A percentile compares a stretch with the other conserved stretches of the same genome.
Conservation (phyloP, 805 yeast genomes). For the Saccharomycopsis guyanensis region DNA sequence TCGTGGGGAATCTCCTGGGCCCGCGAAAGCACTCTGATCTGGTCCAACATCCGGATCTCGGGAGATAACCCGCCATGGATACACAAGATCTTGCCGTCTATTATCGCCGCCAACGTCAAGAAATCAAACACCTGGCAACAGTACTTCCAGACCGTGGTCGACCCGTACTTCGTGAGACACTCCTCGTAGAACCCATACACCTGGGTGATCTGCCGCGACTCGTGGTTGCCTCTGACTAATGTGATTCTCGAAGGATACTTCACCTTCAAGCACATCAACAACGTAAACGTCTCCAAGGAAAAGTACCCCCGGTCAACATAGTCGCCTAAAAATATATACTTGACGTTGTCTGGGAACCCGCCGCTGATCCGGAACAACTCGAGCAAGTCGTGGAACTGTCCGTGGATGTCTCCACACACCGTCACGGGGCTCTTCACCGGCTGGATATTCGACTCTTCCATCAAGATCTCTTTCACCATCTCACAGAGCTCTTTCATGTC, state of each 20-base stretch:
- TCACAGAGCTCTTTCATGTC: slow-evolving; percentile 97
- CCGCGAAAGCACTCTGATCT: slow-evolving; percentile 84
- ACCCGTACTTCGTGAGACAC: slow-evolving; percentile 86
- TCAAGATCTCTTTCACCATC: slow-evolving; percentile 83
- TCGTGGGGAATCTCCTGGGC: slow-evolving; percentile 99
- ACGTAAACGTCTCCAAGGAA: slow-evolving; percentile 86
- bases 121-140: slow-evolving; percentile 96
- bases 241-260: slow-evolving; percentile 81
- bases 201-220: slow-evolving; percentile 95
- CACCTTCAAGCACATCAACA: slow-evolving; percentile 88
- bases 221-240: slow-evolving; percentile 95
- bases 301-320: slow-evolving; percentile 98
- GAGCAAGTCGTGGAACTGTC: slow-evolving; percentile 90
- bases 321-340: slow-evolving; percentile 87
- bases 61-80: slow-evolving; percentile 98
- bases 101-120: slow-evolving; percentile 87
- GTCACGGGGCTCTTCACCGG: slow-evolving; percentile 92
- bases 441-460: slow-evolving; percentile 95
- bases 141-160: slow-evolving; percentile 92
- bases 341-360: slow-evolving; percentile 78
- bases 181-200: slow-evolving; percentile 98
- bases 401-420: slow-evolving; percentile 96
- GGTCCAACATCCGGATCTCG: slow-evolving; percentile 95
- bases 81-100: slow-evolving; percentile 89
- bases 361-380: slow-evolving; percentile 89